phyloP scores from a whole-genome alignment of 208 protist species.

The Acanthamoeba royreba region DNA sequence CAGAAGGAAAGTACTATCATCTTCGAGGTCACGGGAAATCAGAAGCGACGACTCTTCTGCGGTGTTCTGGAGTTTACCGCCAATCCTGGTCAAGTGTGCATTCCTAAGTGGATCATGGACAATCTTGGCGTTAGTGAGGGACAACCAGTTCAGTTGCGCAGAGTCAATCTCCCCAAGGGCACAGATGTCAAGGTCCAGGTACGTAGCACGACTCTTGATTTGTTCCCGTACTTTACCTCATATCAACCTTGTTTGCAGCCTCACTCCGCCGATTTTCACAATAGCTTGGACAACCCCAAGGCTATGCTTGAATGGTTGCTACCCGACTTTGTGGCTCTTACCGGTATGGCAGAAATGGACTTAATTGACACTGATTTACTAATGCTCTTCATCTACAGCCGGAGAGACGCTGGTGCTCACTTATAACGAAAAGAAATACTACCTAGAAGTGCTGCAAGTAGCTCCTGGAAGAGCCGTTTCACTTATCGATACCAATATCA shows the following conservation, averaged over 20 bases:
- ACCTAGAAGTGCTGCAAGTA: not conserved
- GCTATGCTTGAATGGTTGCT: slow-evolving; percentile 29
- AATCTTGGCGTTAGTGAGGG: slow-evolving; percentile 2
- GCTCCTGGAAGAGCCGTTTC: slow-evolving; percentile 15
- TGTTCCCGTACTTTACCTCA: not conserved
- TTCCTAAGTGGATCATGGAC: slow-evolving; percentile 41
- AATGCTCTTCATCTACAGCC: not conserved
- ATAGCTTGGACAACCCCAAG: slow-evolving; percentile 13
- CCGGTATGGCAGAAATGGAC: not conserved
- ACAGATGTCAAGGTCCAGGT: slow-evolving; percentile 6
- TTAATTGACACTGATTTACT: not conserved
- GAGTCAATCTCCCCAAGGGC: slow-evolving; percentile 35
- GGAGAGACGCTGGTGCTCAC: not conserved
- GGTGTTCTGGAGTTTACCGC: slow-evolving; percentile 35
- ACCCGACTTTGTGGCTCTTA: slow-evolving; percentile 6
- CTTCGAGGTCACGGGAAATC: not conserved
- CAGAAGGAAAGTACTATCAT: slow-evolving; percentile 22
- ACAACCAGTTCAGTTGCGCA: not conserved
- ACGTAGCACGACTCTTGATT: not conserved
- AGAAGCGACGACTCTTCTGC: slow-evolving; percentile 10
- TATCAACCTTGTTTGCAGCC: not conserved
- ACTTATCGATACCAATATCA: slow-evolving; percentile 44
- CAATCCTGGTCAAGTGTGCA: not conserved
- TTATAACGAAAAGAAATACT: not conserved
- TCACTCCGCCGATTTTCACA: slow-evolving; percentile 18